A percentile compares a stretch with the other conserved stretches of the same genome.
phyloP scores from a whole-genome alignment of 345 rosid species.

The Eucalyptus melliodora region DNA sequence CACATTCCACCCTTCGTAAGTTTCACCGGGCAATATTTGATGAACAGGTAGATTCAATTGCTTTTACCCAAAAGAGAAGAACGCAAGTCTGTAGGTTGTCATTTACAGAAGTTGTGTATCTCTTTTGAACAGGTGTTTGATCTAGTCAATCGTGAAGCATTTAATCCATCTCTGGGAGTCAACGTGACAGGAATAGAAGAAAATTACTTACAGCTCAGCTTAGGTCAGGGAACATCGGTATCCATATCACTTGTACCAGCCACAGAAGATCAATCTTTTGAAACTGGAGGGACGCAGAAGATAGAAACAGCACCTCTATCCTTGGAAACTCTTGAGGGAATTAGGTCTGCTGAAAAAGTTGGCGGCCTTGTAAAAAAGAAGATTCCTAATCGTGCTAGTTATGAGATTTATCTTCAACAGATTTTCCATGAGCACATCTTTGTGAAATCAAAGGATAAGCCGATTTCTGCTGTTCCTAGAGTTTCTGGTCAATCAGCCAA shows the following conservation, averaged over 20 bases:
- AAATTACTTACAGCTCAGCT: slow-evolving; percentile 63
- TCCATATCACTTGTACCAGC: slow-evolving; percentile 59
- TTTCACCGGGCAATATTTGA: slow-evolving; percentile 78
- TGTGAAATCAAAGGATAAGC: slow-evolving; percentile 35
- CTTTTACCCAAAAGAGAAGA: neutral
- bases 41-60: slow-evolving; percentile 47
- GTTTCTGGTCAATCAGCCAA: slow-evolving; percentile 33
- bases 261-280: slow-evolving; percentile 16
- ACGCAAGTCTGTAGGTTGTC: neutral
- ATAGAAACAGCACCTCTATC: slow-evolving; percentile 21
- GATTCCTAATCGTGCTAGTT: slow-evolving; percentile 46
- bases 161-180: slow-evolving; percentile 59
- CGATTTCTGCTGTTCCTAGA: slow-evolving; percentile 18
- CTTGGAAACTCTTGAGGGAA: slow-evolving; percentile 33
- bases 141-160: slow-evolving; percentile 69
- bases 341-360: slow-evolving; percentile 19
- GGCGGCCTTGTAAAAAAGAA: slow-evolving; percentile 17
- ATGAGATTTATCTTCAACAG: slow-evolving; percentile 77
- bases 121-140: slow-evolving; percentile 63
- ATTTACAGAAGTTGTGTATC: slow-evolving; percentile 1
- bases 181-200: slow-evolving; percentile 77
- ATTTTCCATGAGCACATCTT: slow-evolving; percentile 61
- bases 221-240: slow-evolving; percentile 63
- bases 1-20: slow-evolving; percentile 53
- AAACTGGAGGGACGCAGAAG: slow-evolving; percentile 11